Evolutionary conservation across 768 basidiomycete species (phyloP).

Genomic region (Auricularia cornea): DNA sequence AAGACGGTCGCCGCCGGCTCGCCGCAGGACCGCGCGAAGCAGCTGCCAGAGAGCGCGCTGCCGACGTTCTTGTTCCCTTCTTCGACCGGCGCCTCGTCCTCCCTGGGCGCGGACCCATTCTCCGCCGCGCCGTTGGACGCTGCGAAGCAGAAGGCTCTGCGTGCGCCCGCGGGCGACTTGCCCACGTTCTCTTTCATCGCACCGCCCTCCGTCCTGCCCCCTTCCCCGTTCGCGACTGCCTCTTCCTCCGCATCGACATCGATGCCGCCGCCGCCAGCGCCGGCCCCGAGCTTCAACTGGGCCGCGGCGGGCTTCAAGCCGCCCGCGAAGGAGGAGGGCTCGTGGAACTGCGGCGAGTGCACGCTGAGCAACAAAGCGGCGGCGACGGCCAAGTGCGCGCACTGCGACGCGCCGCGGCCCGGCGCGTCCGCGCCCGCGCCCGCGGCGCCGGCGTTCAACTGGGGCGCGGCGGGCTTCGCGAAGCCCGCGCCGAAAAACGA

Average conservation of each 20-base stretch:
- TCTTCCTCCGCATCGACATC: neutral
- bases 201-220: conserved; percentile 13
- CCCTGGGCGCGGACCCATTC: conserved; percentile 7
- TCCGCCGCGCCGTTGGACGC: conserved; percentile 19
- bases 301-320: conserved; percentile 53
- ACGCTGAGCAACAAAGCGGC: conserved; percentile 30
- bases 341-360: conserved; percentile 57
- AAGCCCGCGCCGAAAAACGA: conserved; percentile 20
- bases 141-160: conserved; percentile 23
- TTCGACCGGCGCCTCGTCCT: conserved; percentile 7
- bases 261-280: conserved; percentile 16
- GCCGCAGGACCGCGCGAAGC: conserved; percentile 6
- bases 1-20: neutral
- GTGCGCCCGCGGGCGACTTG: conserved; percentile 33
- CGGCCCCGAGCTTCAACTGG: conserved; percentile 47
- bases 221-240: conserved; percentile 3
- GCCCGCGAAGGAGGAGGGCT: conserved; percentile 11
- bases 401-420: conserved; percentile 35
- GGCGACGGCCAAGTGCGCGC: conserved; percentile 35
- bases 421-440: neutral
- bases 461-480: conserved; percentile 36
- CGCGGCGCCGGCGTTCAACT: neutral
- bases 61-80: conserved; percentile 27
- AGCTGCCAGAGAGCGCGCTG: conserved; percentile 24
- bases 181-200: conserved; percentile 35